phyloP scores from a whole-genome alignment of 345 rosid species.

The Sonneratia caseolaris region DNA sequence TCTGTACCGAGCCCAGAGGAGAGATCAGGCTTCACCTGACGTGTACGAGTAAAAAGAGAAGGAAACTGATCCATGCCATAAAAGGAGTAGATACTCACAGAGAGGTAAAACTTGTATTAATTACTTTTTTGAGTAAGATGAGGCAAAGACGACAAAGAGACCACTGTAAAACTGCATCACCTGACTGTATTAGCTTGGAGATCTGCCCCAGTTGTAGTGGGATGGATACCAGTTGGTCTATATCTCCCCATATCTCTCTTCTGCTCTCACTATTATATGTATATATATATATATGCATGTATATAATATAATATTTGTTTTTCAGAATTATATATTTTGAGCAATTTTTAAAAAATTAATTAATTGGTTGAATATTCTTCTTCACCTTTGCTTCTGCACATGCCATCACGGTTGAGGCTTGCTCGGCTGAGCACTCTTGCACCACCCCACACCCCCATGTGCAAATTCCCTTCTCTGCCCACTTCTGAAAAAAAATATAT shows the following conservation, averaged over 20 bases:
- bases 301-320: neutral
- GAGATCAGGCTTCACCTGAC: too few relatives aligned
- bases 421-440: conserved; percentile 6
- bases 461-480: conserved; percentile 16
- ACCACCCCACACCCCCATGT: conserved; percentile 36
- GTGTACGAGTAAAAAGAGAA: too few relatives aligned
- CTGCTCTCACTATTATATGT: neutral
- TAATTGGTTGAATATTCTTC: too few relatives aligned
- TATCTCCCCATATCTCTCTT: neutral
- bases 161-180: conserved; percentile 19
- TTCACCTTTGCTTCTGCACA: conserved; percentile 16
- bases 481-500: neutral
- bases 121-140: neutral
- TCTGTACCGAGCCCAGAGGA: too few relatives aligned
- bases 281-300: neutral
- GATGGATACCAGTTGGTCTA: conserved; percentile 41
- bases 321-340: neutral
- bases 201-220: conserved; percentile 19
- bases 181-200: conserved; percentile 41
- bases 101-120: too few relatives aligned
- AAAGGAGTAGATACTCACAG: too few relatives aligned
- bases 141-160: conserved; percentile 10
- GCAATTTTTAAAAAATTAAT: neutral
- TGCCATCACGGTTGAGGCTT: conserved; percentile 19
- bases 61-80: too few relatives aligned